Percentiles rank a stretch among this genome's conserved stretches.
Evolutionary conservation across 2,329 filamentous ascomycete species (phyloP).

Genomic region (Stagonosporopsis tanaceti): DNA sequence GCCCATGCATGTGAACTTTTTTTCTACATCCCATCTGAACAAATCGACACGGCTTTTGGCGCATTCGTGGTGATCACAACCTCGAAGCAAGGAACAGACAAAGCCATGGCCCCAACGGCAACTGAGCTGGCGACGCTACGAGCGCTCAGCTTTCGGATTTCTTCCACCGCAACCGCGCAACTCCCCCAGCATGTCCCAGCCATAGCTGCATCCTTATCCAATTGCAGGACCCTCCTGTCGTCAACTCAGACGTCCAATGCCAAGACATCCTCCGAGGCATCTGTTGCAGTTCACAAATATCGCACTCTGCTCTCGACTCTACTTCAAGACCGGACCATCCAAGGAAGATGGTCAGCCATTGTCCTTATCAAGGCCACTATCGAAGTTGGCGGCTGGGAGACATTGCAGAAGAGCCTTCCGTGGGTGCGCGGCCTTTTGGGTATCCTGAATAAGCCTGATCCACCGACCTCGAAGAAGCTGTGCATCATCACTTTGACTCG

Average conservation of each 20-base stretch:
- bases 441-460: slow-evolving; percentile 82
- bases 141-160: slow-evolving; percentile 71
- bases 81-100: not conserved
- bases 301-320: slow-evolving; percentile 80
- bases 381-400: slow-evolving; percentile 85
- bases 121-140: slow-evolving; percentile 43
- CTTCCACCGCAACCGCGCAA: slow-evolving; percentile 73
- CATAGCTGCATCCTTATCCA: slow-evolving; percentile 65
- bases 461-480: slow-evolving; percentile 76
- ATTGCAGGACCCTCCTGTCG: slow-evolving; percentile 69
- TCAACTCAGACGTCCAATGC: slow-evolving; percentile 63
- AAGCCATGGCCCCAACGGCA: slow-evolving; percentile 36
- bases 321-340: slow-evolving; percentile 75
- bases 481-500: slow-evolving; percentile 79
- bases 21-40: slow-evolving; percentile 20
- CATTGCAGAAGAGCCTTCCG: slow-evolving; percentile 73
- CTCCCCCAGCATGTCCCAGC: slow-evolving; percentile 77
- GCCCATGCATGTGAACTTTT: slow-evolving; percentile 34
- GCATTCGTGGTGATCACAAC: not conserved
- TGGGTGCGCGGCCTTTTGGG: slow-evolving; percentile 82
- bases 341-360: slow-evolving; percentile 80
- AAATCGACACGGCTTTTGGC: not conserved
- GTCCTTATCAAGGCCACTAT: slow-evolving; percentile 81
- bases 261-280: slow-evolving; percentile 70
- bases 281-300: slow-evolving; percentile 80